A percentile compares a stretch with the other conserved stretches of the same genome.
These are phyloP conservation scores for Corynascus novoguineensis DNA, from an alignment of 495 filamentous ascomycete genomes.

Conservation along the genomic window DNA sequence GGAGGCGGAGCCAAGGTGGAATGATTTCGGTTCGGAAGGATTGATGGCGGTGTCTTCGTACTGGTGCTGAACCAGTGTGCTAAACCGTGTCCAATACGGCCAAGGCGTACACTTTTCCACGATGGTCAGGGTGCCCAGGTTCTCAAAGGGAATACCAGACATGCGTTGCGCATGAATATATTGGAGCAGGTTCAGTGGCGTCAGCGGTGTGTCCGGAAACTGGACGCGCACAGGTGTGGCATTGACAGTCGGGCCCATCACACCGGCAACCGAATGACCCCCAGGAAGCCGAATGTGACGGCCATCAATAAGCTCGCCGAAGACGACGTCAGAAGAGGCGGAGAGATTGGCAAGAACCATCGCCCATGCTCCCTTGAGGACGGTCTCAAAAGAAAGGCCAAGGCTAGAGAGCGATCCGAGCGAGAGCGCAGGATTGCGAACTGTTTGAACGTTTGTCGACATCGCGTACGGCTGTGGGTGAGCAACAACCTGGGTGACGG, in stretches of 20 bases:
- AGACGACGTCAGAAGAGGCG: conserved; percentile 42
- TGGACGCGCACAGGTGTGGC: conserved; percentile 40
- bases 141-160: conserved; percentile 39
- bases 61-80: conserved; percentile 41
- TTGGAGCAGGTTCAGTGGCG: conserved; percentile 39
- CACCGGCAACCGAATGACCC: conserved; percentile 33
- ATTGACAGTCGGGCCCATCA: conserved; percentile 43
- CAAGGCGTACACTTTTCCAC: conserved; percentile 44
- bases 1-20: conserved; percentile 36
- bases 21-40: conserved; percentile 30
- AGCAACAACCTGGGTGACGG: conserved; percentile 39
- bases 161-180: conserved; percentile 39
- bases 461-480: conserved; percentile 35
- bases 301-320: conserved; percentile 47
- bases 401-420: conserved; percentile 32
- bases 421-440: conserved; percentile 32
- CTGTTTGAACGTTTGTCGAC: conserved; percentile 30
- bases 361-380: conserved; percentile 45
- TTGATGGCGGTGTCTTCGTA: conserved; percentile 33
- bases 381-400: conserved; percentile 36
- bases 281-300: conserved; percentile 36
- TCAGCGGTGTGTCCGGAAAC: conserved; percentile 36
- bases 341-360: conserved; percentile 44
- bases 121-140: conserved; percentile 38
- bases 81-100: conserved; percentile 47